Evolutionary conservation across 2,329 filamentous ascomycete genomes (phyloP), one percentile per base, ranked within the genome.

Genomic region (Helicocarpus griseus): DNA sequence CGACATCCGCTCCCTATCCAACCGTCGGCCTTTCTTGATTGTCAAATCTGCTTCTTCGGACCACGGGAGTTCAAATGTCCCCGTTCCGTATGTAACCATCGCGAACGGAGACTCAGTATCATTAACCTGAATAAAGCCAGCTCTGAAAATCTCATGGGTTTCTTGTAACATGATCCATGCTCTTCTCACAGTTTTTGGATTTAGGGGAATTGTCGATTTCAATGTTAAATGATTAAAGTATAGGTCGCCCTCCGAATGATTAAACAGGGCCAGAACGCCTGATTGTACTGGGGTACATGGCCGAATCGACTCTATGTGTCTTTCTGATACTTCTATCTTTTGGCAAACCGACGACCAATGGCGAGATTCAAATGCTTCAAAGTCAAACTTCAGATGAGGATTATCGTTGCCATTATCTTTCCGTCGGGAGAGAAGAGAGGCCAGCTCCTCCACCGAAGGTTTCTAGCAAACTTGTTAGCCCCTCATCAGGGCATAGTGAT

Each of bases 271-370:
- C 47, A 95, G 64, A 78, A 96, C 89, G 0, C 87, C 88, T 46
- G 80, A 78, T 60, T 96, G 90, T 0, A 89, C 73, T 0, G 85
- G 76, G 0, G 89, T 95, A 63, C 88, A 95, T 0, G 90, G 90
- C 0, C 86, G 73, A 3, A 93, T 63, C 1, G 75, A 70, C 56
- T 85, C 77, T 1, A 88, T 55, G 4, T 57, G 57, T 0, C 68
- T 49, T 5, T 58, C 35, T 6, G 64, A 47, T 8, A 77, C 55
- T 1, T 51, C 55, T 6, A 68, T 57, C 3, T 58, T 55, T 2
- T 59, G 33, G 26, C 69, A 61, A 8, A 77, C 57, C 3, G 56
- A 43, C 11, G 21, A 52, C 46, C 63, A 66, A 56, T 77, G 63
- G 22, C 67, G 61, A n/a, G 58, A 55, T 8, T 82, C 73, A 56